A percentile compares a stretch with the other conserved stretches of the same genome.
These are phyloP conservation scores for Jamesozyma lodderae DNA, from an alignment of 805 yeast species.

Conservation along the genomic window DNA sequence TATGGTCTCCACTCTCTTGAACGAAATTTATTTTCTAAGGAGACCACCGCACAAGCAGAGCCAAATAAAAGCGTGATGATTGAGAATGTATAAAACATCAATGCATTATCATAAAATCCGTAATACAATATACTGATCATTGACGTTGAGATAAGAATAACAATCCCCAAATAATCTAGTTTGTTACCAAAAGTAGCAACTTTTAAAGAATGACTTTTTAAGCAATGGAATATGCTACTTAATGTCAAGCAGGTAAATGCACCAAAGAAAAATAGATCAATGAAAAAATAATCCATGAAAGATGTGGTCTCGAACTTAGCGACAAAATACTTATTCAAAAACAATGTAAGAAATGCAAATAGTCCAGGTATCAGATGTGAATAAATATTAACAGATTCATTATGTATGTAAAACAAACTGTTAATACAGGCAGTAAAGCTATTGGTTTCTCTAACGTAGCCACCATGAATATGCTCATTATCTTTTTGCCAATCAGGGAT, in stretches of 20 bases:
- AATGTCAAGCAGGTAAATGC: constrained; percentile 49
- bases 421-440: constrained; percentile 38
- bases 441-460: constrained; percentile 51
- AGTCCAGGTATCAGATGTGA: constrained; percentile 46
- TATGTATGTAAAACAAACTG: constrained; percentile 52
- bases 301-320: constrained; percentile 35
- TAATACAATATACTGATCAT: constrained; percentile 43
- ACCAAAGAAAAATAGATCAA: constrained; percentile 39
- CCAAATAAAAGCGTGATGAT: constrained; percentile 49
- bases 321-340: constrained; percentile 27
- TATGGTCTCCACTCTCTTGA: constrained; percentile 63
- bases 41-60: constrained; percentile 47
- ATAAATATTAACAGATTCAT: constrained; percentile 67
- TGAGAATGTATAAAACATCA: constrained; percentile 32
- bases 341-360: constrained; percentile 14
- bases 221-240: constrained; percentile 58
- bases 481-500: constrained; percentile 69
- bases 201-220: constrained; percentile 53
- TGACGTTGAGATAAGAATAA: constrained; percentile 55
- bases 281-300: constrained; percentile 32
- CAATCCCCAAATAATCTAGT: constrained; percentile 69
- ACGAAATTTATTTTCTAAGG: constrained; percentile 60
- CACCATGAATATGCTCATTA: constrained; percentile 52
- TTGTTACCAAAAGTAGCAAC: constrained; percentile 55
- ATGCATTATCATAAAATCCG: constrained; percentile 39